These are phyloP conservation scores for Chara braunii DNA, from an alignment of 139 green algal genomes.

Conservation along the genomic window DNA sequence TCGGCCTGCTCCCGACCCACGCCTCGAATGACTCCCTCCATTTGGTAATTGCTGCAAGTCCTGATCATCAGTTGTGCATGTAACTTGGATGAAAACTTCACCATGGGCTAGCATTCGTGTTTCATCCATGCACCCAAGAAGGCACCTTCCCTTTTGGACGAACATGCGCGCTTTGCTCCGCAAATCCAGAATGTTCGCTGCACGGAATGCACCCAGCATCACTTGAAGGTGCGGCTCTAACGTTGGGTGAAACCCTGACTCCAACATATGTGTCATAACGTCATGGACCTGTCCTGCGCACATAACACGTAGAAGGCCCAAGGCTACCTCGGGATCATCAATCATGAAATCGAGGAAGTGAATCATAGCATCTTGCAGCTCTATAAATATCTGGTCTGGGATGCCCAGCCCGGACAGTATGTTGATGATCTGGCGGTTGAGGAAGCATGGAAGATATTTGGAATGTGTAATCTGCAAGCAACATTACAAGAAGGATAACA, in stretches of 20 bases:
- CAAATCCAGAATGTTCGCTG: too few relatives aligned
- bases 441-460: constrained; percentile 38
- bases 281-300: too few relatives aligned
- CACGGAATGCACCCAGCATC: constrained; percentile 11
- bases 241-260: background rate
- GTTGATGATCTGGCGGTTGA: constrained; percentile 51
- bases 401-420: constrained; percentile 30
- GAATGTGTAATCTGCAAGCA: too few relatives aligned
- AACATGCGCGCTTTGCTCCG: constrained; percentile 26
- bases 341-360: background rate
- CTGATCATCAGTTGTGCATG: too few relatives aligned
- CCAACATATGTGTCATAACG: too few relatives aligned
- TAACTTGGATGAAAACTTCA: too few relatives aligned
- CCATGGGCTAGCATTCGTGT: constrained; percentile 1
- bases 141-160: constrained; percentile 10
- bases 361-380: constrained; percentile 7
- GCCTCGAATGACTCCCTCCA: too few relatives aligned
- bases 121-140: constrained; percentile 32
- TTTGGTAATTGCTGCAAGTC: too few relatives aligned
- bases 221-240: constrained; percentile 13
- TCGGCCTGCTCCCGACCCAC: too few relatives aligned
- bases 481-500: too few relatives aligned
- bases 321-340: background rate
- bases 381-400: constrained; percentile 1
- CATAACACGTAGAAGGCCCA: background rate